Conservation (phyloP, 768 basidiomycete species). For the Leccinum imitatum region DNA sequence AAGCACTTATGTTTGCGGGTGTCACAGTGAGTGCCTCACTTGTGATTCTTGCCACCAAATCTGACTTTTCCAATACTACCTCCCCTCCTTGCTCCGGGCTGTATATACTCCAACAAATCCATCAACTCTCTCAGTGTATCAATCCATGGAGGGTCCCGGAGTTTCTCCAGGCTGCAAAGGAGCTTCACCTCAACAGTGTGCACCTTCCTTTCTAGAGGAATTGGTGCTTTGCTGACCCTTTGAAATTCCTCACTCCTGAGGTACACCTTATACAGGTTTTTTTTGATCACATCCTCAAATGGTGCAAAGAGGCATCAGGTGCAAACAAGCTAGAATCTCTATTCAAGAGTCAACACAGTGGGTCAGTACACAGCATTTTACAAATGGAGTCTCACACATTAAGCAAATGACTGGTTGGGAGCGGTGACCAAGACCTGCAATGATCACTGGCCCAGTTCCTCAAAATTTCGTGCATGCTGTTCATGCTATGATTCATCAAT, state of each 20-base stretch:
- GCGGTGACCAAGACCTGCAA: too few relatives aligned
- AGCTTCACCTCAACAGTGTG: conserved; percentile 4
- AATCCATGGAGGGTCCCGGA: conserved; percentile 27
- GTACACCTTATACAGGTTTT: conserved; percentile 8
- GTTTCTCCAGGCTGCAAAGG: conserved; percentile 25
- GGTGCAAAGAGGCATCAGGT: conserved; percentile 10
- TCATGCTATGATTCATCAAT: too few relatives aligned
- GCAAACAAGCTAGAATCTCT: background rate
- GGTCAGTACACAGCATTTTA: conserved; percentile 36
- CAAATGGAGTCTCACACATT: conserved; percentile 37
- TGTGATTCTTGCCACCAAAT: too few relatives aligned
- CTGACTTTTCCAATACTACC: background rate
- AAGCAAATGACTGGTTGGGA: conserved; percentile 4
- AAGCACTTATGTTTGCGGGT: too few relatives aligned
- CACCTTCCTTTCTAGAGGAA: conserved; percentile 38
- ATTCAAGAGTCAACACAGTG: conserved; percentile 5
- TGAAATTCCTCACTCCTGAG: conserved; percentile 36
- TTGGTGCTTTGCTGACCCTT: conserved; percentile 34
- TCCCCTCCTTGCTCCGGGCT: background rate
- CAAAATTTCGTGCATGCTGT: too few relatives aligned
- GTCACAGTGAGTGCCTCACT: too few relatives aligned
- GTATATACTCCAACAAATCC: conserved; percentile 6
- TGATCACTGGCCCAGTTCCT: too few relatives aligned
- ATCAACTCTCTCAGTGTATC: background rate
- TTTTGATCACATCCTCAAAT: conserved; percentile 2